Evolutionary conservation across 768 basidiomycete genomes (phyloP).

Genomic region (Tulasnella sp.): DNA sequence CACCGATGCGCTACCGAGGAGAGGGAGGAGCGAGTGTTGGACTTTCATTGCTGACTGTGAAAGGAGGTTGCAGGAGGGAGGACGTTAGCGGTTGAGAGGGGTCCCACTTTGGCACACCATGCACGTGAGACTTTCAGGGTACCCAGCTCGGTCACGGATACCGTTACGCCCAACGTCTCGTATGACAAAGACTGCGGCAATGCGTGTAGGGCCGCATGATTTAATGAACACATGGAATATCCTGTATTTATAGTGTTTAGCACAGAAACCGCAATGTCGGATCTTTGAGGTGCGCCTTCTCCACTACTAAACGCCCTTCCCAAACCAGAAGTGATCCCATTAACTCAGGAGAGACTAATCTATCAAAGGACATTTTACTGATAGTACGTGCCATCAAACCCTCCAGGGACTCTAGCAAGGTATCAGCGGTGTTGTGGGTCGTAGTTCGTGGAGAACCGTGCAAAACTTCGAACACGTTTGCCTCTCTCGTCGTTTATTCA

Average conservation of each 20-base stretch:
- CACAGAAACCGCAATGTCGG: not conserved
- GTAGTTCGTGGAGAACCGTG: not conserved
- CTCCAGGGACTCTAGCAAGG: not conserved
- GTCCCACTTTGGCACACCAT: not conserved
- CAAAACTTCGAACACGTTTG: not conserved
- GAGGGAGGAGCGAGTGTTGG: slow-evolving; percentile 23
- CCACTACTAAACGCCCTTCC: not conserved
- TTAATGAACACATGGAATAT: too few species aligned
- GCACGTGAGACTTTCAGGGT: not conserved
- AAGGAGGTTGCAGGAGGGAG: not conserved
- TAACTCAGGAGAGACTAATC: not conserved
- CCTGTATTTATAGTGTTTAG: not conserved
- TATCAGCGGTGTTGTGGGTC: not conserved
- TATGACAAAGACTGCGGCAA: too few species aligned
- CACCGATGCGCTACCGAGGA: slow-evolving; percentile 10
- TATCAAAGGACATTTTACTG: not conserved
- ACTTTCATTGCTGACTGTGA: slow-evolving; percentile 31
- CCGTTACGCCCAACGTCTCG: not conserved
- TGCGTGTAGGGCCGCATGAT: too few species aligned
- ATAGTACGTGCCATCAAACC: not conserved
- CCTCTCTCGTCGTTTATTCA: not conserved
- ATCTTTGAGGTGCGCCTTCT: not conserved
- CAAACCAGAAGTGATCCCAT: not conserved
- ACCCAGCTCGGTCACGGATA: not conserved
- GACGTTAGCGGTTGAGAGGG: not conserved